phyloP scores from a whole-genome alignment of 495 filamentous ascomycete genomes.

The Talaromyces thailandensis region DNA sequence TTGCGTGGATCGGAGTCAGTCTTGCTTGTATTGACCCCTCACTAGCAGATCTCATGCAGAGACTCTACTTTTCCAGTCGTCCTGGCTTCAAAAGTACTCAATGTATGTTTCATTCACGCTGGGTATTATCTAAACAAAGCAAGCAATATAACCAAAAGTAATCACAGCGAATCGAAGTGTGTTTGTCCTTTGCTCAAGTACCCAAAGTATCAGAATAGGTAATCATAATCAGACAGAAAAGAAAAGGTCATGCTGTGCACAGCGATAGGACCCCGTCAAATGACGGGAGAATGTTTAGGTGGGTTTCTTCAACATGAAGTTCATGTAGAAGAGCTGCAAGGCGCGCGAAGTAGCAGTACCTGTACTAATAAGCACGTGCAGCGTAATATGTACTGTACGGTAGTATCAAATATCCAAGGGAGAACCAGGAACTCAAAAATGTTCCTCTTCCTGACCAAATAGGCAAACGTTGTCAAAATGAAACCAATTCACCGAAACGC shows the following conservation, averaged over 20 bases:
- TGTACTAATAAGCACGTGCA: not conserved
- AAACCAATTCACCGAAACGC: not conserved
- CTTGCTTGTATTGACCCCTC: no score
- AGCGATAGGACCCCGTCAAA: conserved; percentile 5
- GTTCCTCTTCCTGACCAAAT: not conserved
- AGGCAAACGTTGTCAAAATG: not conserved
- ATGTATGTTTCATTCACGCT: conserved; percentile 8
- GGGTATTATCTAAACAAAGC: conserved; percentile 21
- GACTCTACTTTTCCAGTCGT: no score
- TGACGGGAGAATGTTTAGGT: not conserved
- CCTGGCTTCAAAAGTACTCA: not conserved
- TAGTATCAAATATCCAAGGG: not conserved
- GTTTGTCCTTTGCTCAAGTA: not conserved
- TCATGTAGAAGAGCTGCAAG: not conserved
- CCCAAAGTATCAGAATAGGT: not conserved
- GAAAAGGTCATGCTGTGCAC: conserved; percentile 4
- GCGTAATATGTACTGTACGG: not conserved
- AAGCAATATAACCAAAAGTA: conserved; percentile 5
- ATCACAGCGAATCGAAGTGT: conserved; percentile 1
- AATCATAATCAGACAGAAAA: conserved; percentile 1
- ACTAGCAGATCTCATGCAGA: no score
- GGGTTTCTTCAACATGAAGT: not conserved
- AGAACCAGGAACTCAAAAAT: not conserved
- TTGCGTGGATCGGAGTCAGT: no score
- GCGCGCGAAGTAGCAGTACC: not conserved